These are phyloP conservation scores for Penicillium herquei DNA, from an alignment of 495 filamentous ascomycete genomes.

Conservation along the genomic window DNA sequence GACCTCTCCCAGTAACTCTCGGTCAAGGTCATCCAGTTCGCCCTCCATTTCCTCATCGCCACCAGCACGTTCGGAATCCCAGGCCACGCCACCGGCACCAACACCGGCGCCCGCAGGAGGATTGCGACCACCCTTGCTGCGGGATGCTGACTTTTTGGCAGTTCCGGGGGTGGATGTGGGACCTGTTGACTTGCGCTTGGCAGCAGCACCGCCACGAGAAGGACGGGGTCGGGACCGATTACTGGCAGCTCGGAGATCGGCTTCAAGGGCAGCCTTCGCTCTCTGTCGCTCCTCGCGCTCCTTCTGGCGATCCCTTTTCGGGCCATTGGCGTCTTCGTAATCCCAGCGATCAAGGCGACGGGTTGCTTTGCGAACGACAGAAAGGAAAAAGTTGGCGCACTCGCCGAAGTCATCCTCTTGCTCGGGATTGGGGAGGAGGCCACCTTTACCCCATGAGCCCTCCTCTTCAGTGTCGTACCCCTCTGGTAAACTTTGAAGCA, in stretches of 20 bases:
- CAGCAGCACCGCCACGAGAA: constrained; percentile 16
- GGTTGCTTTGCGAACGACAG: constrained; percentile 64
- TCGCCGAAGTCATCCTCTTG: constrained; percentile 79
- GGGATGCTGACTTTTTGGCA: constrained; percentile 27
- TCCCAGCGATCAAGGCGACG: constrained; percentile 77
- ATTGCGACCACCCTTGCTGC: constrained; percentile 32
- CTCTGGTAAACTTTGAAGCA: constrained; percentile 64
- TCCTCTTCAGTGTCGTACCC: constrained; percentile 78
- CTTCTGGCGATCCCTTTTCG: constrained; percentile 42
- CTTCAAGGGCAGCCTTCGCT: constrained; percentile 24
- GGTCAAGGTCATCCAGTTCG: constrained; percentile 53
- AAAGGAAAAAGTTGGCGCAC: constrained; percentile 67
- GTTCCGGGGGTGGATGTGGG: constrained; percentile 23
- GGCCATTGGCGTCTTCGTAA: constrained; percentile 49
- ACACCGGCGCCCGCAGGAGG: constrained; percentile 21
- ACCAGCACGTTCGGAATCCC: constrained; percentile 12
- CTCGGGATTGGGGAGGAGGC: constrained; percentile 62
- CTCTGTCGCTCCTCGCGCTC: constrained; percentile 46
- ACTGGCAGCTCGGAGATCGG: constrained; percentile 22
- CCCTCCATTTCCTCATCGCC: constrained; percentile 36
- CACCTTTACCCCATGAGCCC: constrained; percentile 57
- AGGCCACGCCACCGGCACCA: constrained; percentile 5
- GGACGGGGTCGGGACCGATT: constrained; percentile 23
- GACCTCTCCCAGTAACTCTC: constrained; percentile 49
- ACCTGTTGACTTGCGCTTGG: constrained; percentile 40